A percentile compares a stretch with the other conserved stretches of the same genome.
Conservation (phyloP, 352 stramenopile species). For the Globisporangium recalcitrans region DNA sequence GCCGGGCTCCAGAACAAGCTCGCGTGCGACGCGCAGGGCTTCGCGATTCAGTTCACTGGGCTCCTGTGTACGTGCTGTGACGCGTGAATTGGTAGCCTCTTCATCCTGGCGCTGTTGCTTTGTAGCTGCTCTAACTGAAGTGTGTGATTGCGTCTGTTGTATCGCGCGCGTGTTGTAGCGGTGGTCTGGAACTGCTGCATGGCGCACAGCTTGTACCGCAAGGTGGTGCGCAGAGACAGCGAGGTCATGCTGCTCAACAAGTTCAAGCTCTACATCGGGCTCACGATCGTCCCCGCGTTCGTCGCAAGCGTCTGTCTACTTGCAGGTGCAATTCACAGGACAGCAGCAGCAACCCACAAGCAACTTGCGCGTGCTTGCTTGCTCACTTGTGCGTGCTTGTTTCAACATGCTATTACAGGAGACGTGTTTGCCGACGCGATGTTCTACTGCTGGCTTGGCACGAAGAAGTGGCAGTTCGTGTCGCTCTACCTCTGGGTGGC, state of each 20-base stretch:
- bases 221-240: slow-evolving; percentile 62
- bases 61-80: slow-evolving; percentile 41
- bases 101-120: neutral
- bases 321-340: slow-evolving; percentile 16
- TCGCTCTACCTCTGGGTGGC: slow-evolving; percentile 65
- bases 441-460: slow-evolving; percentile 77
- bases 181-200: slow-evolving; percentile 70
- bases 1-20: slow-evolving; percentile 12
- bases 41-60: slow-evolving; percentile 40
- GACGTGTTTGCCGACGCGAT: slow-evolving; percentile 35
- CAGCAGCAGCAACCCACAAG: neutral
- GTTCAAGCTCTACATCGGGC: slow-evolving; percentile 52
- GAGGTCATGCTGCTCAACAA: slow-evolving; percentile 51
- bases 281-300: slow-evolving; percentile 42
- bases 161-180: slow-evolving; percentile 10
- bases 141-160: neutral
- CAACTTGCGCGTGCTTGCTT: neutral
- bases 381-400: slow-evolving; percentile 6
- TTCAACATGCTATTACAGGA: neutral
- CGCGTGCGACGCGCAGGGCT: slow-evolving; percentile 48
- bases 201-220: slow-evolving; percentile 66
- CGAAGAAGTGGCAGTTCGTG: slow-evolving; percentile 43
- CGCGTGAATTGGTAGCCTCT: neutral
- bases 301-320: slow-evolving; percentile 32
- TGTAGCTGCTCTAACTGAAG: neutral